Conservation (phyloP, 495 filamentous ascomycete genomes). For the Lasiosphaeria miniovina region DNA sequence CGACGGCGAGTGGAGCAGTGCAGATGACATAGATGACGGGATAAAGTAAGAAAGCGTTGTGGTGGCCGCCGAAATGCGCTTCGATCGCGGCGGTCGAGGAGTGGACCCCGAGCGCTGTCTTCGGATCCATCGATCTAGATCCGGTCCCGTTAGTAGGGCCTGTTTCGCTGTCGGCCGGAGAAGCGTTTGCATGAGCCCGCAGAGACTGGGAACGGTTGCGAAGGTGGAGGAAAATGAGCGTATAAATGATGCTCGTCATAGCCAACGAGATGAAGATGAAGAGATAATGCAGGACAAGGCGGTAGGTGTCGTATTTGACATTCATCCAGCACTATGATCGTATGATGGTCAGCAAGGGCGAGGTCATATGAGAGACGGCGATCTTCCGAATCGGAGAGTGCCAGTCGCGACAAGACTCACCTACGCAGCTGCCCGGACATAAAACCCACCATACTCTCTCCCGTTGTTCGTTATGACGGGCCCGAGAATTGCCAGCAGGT, state of each 20-base stretch:
- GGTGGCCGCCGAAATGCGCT: slow-evolving; percentile 39
- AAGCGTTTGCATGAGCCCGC: background rate
- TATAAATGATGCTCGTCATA: slow-evolving; percentile 62
- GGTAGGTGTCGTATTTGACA: slow-evolving; percentile 54
- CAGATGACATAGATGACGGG: slow-evolving; percentile 70
- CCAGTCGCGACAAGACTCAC: slow-evolving; percentile 35
- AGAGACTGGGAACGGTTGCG: slow-evolving; percentile 26
- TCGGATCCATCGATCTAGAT: no score
- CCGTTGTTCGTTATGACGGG: slow-evolving; percentile 49
- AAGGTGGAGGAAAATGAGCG: slow-evolving; percentile 60
- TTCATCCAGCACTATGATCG: slow-evolving; percentile 66
- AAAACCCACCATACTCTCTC: slow-evolving; percentile 48
- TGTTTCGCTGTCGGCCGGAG: background rate
- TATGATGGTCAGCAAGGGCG: background rate
- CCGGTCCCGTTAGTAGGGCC: no score
- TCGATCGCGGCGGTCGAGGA: no score
- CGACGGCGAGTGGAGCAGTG: slow-evolving; percentile 67
- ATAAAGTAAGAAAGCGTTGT: slow-evolving; percentile 70
- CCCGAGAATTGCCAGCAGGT: slow-evolving; percentile 55
- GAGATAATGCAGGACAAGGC: slow-evolving; percentile 73
- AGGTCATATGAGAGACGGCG: slow-evolving; percentile 4
- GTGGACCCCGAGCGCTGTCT: no score
- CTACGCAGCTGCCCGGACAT: slow-evolving; percentile 61
- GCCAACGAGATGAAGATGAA: slow-evolving; percentile 74
- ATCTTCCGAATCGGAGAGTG: background rate